Base-by-base conservation (phyloP, 140 eudicot genomes). In the Oenanthe javanica region DNA sequence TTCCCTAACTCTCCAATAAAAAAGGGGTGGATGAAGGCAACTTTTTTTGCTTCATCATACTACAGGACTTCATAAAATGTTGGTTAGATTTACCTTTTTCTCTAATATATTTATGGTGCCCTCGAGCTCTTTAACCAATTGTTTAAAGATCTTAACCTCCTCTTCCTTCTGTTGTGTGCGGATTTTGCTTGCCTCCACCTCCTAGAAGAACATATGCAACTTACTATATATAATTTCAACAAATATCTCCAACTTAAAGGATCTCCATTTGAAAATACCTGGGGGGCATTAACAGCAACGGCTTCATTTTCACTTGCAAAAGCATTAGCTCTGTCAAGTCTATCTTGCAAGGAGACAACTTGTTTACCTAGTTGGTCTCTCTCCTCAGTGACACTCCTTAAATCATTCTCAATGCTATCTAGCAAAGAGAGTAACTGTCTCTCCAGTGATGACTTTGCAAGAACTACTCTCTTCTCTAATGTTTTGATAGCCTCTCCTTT, bases 301-400 rank as follows among this genome's bases (percentile, higher is more conserved):
- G 96, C 96, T 88, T 91, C 91, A 83, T 91, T 91, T 86, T 91
- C 96, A 83, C 89, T 96, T 81, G 94, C 90, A 85, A 91, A 67
- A 27, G 98, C 85, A 81, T 81, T 85, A 21, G 91, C 89, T 86
- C 86, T 85, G 50, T 89, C 91, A 80, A 93, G 90, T 82, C 79
- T 86, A 69, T 86, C 94, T 83, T 89, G 89, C 86, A 93, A 84
- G 70, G 93, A 86, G 49, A 49, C 77, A 52, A 91, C 72, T 84
- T 88, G 88, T 80, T 88, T 90, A 67, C 63, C 75, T 66, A 91
- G 86, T 57, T 86, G 86, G 49, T 93, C 96, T 87, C 91, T 91
- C 81, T 93, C 98, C 43, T 36, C 78, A 23, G 89, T 81, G 72
- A 89, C 88, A 84, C 86, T 86, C 77, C 64, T 83, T 54, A 93